Percentiles rank a stretch among this genome's conserved stretches.
Conservation (phyloP, 2,329 filamentous ascomycete species). For the Exophiala xenobiotica region DNA sequence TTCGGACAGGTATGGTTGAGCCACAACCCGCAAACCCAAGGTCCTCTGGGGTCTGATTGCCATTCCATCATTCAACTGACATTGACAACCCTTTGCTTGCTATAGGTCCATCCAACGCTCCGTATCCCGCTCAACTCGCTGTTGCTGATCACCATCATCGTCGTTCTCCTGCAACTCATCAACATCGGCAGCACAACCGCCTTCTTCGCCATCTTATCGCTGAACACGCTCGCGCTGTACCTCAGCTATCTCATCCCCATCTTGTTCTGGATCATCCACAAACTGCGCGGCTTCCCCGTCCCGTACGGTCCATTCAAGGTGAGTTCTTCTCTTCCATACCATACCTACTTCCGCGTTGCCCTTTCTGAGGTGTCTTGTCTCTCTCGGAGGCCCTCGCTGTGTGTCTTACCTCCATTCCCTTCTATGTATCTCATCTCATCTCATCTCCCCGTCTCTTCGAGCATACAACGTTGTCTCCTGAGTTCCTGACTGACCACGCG, state of each 20-base stretch:
- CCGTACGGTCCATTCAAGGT: slow-evolving; percentile 30
- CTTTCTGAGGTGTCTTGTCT: too few species aligned
- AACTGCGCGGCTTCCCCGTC: slow-evolving; percentile 26
- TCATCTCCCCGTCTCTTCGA: too few species aligned
- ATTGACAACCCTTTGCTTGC: too few species aligned
- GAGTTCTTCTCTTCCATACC: not conserved
- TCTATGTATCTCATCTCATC: too few species aligned
- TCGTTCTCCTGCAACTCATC: slow-evolving; percentile 24
- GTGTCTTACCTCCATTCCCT: too few species aligned
- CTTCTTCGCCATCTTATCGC: slow-evolving; percentile 30
- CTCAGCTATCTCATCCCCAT: slow-evolving; percentile 49
- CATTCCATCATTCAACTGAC: slow-evolving; percentile 9
- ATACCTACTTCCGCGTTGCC: not conserved
- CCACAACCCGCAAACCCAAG: too few species aligned
- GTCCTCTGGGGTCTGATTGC: too few species aligned
- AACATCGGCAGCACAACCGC: slow-evolving; percentile 29
- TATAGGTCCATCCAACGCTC: slow-evolving; percentile 39
- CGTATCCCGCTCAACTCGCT: slow-evolving; percentile 12
- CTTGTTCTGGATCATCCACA: slow-evolving; percentile 43
- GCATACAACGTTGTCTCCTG: too few species aligned
- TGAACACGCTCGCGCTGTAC: slow-evolving; percentile 42
- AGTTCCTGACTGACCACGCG: too few species aligned
- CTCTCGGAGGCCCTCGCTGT: too few species aligned
- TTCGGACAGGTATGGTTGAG: slow-evolving; percentile 34
- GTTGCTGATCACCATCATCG: slow-evolving; percentile 17